A percentile compares a stretch with the other conserved stretches of the same genome.
Evolutionary conservation across 768 basidiomycete genomes (phyloP).

Genomic region (Lentinula sp.): DNA sequence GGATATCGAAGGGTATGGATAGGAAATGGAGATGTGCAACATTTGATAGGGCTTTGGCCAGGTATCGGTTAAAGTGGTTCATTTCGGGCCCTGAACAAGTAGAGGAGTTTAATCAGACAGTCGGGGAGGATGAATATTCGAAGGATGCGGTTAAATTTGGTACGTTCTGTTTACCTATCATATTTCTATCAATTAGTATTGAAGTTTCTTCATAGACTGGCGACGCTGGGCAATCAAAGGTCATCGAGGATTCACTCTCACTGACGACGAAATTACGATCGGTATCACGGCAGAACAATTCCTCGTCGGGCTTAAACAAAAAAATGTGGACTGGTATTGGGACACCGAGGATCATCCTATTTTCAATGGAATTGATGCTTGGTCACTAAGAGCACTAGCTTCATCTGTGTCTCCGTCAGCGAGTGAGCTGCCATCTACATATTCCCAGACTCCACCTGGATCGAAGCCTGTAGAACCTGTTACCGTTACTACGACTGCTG

Average conservation of each 20-base stretch:
- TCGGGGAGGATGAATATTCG: constrained; percentile 15
- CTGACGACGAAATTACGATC: constrained; percentile 8
- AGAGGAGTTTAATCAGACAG: constrained; percentile 29
- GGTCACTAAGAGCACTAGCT: not conserved
- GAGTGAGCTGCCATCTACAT: not conserved
- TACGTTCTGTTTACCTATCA: not conserved
- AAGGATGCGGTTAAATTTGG: constrained; percentile 10
- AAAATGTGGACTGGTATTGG: constrained; percentile 1
- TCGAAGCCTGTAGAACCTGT: not conserved
- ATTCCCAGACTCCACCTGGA: not conserved
- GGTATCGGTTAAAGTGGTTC: constrained; percentile 39
- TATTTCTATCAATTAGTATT: not conserved
- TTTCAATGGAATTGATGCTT: not conserved
- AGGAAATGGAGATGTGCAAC: constrained; percentile 30
- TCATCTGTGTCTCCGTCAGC: not conserved
- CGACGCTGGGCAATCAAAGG: constrained; percentile 9
- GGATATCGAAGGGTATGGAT: constrained; percentile 18
- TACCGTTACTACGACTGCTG: not conserved
- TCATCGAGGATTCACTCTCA: constrained; percentile 10
- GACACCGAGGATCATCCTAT: not conserved
- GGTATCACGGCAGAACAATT: constrained; percentile 11
- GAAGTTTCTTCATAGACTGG: constrained; percentile 8
- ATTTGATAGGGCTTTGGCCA: constrained; percentile 36
- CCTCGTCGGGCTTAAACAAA: constrained; percentile 8
- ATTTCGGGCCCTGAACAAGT: constrained; percentile 28